Evolutionary conservation across 805 yeast genomes (phyloP).

Genomic region (Yueomyces sp.): DNA sequence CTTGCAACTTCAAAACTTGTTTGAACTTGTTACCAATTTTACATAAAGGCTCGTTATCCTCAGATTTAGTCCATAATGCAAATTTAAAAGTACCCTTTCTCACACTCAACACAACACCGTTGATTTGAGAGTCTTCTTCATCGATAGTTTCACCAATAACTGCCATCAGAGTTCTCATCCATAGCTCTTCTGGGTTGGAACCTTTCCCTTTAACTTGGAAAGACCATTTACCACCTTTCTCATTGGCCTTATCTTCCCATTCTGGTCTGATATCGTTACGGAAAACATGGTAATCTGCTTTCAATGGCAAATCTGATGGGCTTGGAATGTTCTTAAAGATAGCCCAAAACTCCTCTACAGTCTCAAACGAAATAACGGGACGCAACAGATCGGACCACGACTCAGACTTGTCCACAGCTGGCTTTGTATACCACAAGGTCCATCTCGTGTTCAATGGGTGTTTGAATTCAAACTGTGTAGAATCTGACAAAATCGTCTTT

Average conservation of each 20-base stretch:
- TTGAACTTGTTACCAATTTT: constrained; percentile 81
- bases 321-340: constrained; percentile 86
- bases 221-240: constrained; percentile 91
- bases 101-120: constrained; percentile 84
- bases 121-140: constrained; percentile 72
- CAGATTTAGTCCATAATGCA: constrained; percentile 87
- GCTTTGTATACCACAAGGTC: constrained; percentile 98
- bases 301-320: constrained; percentile 80
- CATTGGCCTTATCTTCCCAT: constrained; percentile 89
- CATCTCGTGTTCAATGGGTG: constrained; percentile 86
- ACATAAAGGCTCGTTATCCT: constrained; percentile 46
- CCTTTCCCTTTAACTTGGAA: constrained; percentile 55
- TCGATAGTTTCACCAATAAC: constrained; percentile 93
- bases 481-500: constrained; percentile 21
- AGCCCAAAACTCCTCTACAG: constrained; percentile 99
- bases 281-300: constrained; percentile 90
- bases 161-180: constrained; percentile 81
- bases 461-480: constrained; percentile 24
- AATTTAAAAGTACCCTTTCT: constrained; percentile 73
- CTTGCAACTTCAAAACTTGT: constrained; percentile 65
- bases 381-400: constrained; percentile 87
- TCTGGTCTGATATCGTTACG: constrained; percentile 91
- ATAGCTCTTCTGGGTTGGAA: constrained; percentile 67
- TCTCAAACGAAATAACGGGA: constrained; percentile 79
- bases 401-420: constrained; percentile 63